Percentiles rank a stretch among this genome's conserved stretches.
phyloP scores from a whole-genome alignment of 1,139 yeast species.

The Protomyces gravidus region DNA sequence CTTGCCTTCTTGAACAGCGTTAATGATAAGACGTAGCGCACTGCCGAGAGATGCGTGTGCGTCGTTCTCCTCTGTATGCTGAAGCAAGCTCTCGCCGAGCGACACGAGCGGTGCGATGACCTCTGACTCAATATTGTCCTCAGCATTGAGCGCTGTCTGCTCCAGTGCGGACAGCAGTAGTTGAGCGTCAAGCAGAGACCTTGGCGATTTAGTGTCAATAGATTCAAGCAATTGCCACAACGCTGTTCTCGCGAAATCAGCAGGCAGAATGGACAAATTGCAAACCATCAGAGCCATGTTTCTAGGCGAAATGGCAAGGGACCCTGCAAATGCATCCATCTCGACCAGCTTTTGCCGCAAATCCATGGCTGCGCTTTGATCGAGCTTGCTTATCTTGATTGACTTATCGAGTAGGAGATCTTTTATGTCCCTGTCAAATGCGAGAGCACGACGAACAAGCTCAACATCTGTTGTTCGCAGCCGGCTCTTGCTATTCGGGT shows the following conservation, averaged over 20 bases:
- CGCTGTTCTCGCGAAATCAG: neutral
- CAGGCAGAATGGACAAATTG: neutral
- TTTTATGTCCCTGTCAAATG: neutral
- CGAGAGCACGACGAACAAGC: slow-evolving; percentile 2
- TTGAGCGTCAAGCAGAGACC: neutral
- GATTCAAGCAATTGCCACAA: neutral
- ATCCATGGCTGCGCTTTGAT: neutral
- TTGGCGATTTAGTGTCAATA: neutral
- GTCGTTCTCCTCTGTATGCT: neutral
- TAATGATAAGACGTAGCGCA: neutral
- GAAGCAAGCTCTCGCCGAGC: neutral
- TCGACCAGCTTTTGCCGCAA: slow-evolving; percentile 5
- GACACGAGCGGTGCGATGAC: neutral
- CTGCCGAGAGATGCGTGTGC: neutral
- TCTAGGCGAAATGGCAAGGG: slow-evolving; percentile 4
- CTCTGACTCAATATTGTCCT: neutral
- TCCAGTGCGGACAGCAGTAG: neutral
- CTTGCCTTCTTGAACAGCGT: neutral
- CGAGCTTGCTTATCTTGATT: slow-evolving; percentile 1
- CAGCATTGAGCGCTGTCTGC: neutral
- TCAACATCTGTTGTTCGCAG: neutral
- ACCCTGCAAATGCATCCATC: slow-evolving; percentile 7
- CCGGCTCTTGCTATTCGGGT: neutral
- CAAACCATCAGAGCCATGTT: slow-evolving; percentile 5
- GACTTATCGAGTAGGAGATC: neutral